Evolutionary conservation across 495 filamentous ascomycete genomes (phyloP), one percentile per base, ranked within the genome.

Genomic region (Xylaria flabelliformis): DNA sequence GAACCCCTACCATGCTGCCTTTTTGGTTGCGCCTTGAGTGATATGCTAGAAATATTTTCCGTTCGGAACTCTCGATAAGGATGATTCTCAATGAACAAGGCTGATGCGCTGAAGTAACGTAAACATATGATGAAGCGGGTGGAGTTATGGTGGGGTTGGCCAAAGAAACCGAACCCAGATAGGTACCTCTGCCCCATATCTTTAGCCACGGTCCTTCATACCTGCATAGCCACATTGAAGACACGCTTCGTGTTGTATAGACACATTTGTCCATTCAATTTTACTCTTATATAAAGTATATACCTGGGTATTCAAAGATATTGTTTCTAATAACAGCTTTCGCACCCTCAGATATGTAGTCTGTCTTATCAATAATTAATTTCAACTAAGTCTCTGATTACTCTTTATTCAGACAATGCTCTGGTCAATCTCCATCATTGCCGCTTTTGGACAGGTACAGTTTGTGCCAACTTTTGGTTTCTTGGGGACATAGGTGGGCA

Each of bases 1-100:
- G 19, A 44, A 41, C 5, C 41, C 55, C 17, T 79, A 72, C 69
- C 70, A 72, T 72, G 46, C 29, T 61, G 51, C 50, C 39, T 69
- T 46, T 46, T n/a, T 17, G 19, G 42, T 34, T 24, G 69, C 58
- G 59, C 59, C 24, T 74, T 73, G 10, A 48, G 58, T 1, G 21
- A 72, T 65, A 15, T n/a, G 65, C 56, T 58, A 64, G 51, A 72
- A 46, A 61, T 51, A 42, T 32, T 56, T 50, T 62, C 24, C 29
- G 29, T 26, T 4, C 9, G 3, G 42, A 15, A 24, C 17, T 63
- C 15, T 24, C 21, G 41, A 42, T 21, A 50, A 17, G 67, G 19
- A 51, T 29, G 62, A 41, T 64, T 17, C 13, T 21, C 4, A 65
- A 50, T 50, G 63, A 32, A 53, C 64, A 4, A 67, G 64, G 64